A percentile compares a stretch with the other conserved stretches of the same genome.
Conservation (phyloP, 192 early-diverging fungal genomes). For the Entophlyctis luteolus region DNA sequence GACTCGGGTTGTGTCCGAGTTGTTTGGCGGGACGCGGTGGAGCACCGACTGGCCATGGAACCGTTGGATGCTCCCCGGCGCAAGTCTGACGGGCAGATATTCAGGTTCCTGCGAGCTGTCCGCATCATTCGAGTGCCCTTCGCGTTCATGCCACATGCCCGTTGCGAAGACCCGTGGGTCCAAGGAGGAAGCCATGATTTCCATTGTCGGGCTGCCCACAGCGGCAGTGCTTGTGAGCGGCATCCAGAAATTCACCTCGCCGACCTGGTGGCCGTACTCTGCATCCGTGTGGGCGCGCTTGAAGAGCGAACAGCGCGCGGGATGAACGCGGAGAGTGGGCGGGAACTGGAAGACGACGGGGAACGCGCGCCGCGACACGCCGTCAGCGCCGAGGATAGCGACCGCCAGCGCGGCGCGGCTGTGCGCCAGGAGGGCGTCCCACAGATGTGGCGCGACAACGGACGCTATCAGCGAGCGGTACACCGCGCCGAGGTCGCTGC, state of each 20-base stretch:
- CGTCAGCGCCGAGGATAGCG: not conserved
- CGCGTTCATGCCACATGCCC: too few species aligned
- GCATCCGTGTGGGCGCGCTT: not conserved
- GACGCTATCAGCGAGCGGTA: not conserved
- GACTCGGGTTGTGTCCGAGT: not conserved
- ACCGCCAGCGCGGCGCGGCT: not conserved
- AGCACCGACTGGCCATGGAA: not conserved
- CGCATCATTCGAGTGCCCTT: not conserved
- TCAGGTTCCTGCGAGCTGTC: not conserved
- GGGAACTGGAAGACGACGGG: constrained; percentile 3
- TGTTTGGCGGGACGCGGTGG: constrained; percentile 1
- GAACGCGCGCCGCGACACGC: not conserved
- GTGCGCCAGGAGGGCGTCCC: not conserved
- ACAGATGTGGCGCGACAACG: constrained; percentile 1
- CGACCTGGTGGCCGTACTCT: constrained; percentile 15
- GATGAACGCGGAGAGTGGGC: constrained; percentile 13
- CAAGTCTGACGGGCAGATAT: not conserved
- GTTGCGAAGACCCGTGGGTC: too few species aligned
- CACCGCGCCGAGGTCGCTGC: not conserved
- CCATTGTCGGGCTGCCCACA: not conserved
- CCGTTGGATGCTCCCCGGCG: too few species aligned
- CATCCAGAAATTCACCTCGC: constrained; percentile 14
- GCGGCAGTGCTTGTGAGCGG: not conserved
- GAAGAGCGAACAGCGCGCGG: not conserved
- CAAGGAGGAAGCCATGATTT: too few species aligned